phyloP scores from a whole-genome alignment of 2,329 filamentous ascomycete genomes.

The Annulohypoxylon truncatum region DNA sequence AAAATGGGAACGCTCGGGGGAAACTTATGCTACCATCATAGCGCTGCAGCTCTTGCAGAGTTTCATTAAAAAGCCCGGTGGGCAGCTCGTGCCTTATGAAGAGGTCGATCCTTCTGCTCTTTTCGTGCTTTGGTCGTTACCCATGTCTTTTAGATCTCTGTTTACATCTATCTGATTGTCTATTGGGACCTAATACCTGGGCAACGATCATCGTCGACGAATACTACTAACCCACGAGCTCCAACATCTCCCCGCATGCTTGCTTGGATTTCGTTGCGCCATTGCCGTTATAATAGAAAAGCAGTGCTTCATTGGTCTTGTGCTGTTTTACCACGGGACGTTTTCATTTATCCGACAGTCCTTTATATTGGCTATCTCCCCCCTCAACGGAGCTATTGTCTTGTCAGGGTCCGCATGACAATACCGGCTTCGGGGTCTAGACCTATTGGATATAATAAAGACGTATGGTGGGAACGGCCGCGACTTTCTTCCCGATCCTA shows the following conservation, averaged over 20 bases:
- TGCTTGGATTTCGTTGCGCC: constrained; percentile 16
- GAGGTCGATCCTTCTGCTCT: constrained; percentile 19
- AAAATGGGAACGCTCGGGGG: constrained; percentile 31
- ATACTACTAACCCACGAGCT: constrained; percentile 2
- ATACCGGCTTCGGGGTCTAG: constrained; percentile 22
- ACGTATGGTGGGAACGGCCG: constrained; percentile 11
- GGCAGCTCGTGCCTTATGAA: constrained; percentile 18
- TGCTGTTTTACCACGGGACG: constrained; percentile 19
- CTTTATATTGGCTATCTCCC: constrained; percentile 27
- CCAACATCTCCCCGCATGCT: constrained; percentile 20
- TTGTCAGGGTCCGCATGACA: constrained; percentile 18
- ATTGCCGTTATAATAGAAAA: constrained; percentile 29
- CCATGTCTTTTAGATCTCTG: constrained; percentile 6
- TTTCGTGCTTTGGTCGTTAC: constrained; percentile 22
- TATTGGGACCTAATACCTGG: constrained; percentile 4
- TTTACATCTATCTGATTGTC: constrained; percentile 5
- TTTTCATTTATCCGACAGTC: constrained; percentile 36
- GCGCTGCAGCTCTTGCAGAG: neutral
- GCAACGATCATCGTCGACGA: constrained; percentile 2
- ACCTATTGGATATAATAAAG: constrained; percentile 31
- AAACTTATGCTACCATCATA: constrained; percentile 25
- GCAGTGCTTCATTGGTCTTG: constrained; percentile 27
- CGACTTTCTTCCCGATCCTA: constrained; percentile 9
- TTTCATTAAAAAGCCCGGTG: constrained; percentile 28
- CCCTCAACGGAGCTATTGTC: constrained; percentile 25